These are phyloP conservation scores for Coniella vitis DNA, from an alignment of 2,329 filamentous ascomycete species.

Conservation along the genomic window DNA sequence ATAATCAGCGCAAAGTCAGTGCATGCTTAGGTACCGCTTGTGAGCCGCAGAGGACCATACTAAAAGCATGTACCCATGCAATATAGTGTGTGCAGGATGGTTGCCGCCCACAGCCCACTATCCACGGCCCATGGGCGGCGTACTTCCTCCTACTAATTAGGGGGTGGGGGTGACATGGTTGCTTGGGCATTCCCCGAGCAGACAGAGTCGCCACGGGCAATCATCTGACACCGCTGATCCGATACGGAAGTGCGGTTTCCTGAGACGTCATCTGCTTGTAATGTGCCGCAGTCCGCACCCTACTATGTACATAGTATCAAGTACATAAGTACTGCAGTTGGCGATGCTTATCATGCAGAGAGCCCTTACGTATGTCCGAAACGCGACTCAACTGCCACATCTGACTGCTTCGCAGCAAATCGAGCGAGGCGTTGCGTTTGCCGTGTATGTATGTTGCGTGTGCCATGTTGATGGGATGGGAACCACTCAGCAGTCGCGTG, in stretches of 20 bases:
- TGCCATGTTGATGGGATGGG: not conserved
- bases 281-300: too few species aligned
- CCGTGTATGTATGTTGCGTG: not conserved
- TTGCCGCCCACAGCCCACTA: too few species aligned
- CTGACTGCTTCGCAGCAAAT: too few species aligned
- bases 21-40: too few species aligned
- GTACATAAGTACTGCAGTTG: too few species aligned
- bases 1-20: conserved; percentile 3
- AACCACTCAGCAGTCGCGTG: too few species aligned
- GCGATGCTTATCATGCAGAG: too few species aligned
- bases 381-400: too few species aligned
- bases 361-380: too few species aligned
- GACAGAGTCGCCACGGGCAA: conserved; percentile 1
- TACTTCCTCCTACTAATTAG: too few species aligned
- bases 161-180: not conserved
- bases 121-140: too few species aligned
- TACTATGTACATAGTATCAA: too few species aligned
- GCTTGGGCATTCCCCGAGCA: not conserved
- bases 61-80: not conserved
- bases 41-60: not conserved
- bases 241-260: not conserved
- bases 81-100: not conserved
- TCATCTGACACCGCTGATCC: conserved; percentile 2
- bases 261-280: not conserved
- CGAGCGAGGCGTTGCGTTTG: not conserved